A percentile compares a stretch with the other conserved stretches of the same genome.
These are phyloP conservation scores for Neolentinus lepideus DNA, from an alignment of 1,284 basidiomycete genomes.

Conservation along the genomic window DNA sequence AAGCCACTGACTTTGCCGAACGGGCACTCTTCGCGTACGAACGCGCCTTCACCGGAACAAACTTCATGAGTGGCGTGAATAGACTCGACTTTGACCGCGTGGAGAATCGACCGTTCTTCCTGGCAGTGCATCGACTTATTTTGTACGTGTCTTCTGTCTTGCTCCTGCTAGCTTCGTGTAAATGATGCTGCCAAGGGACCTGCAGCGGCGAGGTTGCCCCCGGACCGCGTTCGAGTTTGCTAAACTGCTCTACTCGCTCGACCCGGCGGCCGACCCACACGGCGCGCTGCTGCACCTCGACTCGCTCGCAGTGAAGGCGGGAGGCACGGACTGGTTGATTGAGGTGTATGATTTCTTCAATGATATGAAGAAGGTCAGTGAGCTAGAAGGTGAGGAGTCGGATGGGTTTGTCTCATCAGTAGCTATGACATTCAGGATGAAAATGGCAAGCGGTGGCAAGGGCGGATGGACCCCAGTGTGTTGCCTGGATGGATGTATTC, in stretches of 20 bases:
- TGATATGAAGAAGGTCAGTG: slow-evolving; percentile 13
- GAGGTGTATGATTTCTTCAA: slow-evolving; percentile 51
- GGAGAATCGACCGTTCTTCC: slow-evolving; percentile 82
- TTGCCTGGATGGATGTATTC: slow-evolving; percentile 82
- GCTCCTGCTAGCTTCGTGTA: slow-evolving; percentile 2
- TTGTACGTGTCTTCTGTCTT: slow-evolving; percentile 37
- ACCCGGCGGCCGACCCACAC: slow-evolving; percentile 82
- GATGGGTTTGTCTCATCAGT: too few species aligned
- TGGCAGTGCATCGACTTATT: slow-evolving; percentile 74
- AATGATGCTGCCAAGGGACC: slow-evolving; percentile 45
- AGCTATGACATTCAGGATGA: slow-evolving; percentile 9
- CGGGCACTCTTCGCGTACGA: slow-evolving; percentile 88
- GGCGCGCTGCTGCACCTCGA: slow-evolving; percentile 82
- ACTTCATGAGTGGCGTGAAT: slow-evolving; percentile 70
- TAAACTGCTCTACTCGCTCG: slow-evolving; percentile 72
- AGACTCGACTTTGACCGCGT: slow-evolving; percentile 83
- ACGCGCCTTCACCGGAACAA: slow-evolving; percentile 65
- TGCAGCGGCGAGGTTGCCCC: slow-evolving; percentile 81
- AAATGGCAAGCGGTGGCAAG: slow-evolving; percentile 17
- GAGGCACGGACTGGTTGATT: slow-evolving; percentile 76
- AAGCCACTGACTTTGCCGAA: slow-evolving; percentile 80
- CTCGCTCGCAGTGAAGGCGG: slow-evolving; percentile 73
- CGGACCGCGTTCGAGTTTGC: slow-evolving; percentile 88
- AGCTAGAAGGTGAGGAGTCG: too few species aligned
- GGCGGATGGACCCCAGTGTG: slow-evolving; percentile 44